Conservation (phyloP, 345 rosid genomes). For the Euclidium syriacum region DNA sequence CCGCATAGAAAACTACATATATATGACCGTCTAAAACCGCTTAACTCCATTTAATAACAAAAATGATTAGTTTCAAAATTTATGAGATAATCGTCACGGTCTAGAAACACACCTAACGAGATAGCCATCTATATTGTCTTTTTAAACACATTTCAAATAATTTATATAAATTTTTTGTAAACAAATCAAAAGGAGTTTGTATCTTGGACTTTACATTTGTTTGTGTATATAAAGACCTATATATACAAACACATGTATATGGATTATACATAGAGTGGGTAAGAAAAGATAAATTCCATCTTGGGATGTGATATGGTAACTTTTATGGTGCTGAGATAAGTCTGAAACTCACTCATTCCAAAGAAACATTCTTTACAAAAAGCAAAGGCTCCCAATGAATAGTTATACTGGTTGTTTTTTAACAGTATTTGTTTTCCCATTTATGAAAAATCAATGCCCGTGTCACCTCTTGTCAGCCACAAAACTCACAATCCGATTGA, state of each 20-base stretch:
- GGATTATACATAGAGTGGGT: slow-evolving; percentile 14
- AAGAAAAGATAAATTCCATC: slow-evolving; percentile 22
- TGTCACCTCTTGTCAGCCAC: slow-evolving; percentile 21
- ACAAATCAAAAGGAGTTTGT: neutral
- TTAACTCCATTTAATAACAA: no score
- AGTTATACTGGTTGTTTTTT: slow-evolving; percentile 6
- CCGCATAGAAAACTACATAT: no score
- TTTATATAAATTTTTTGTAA: neutral
- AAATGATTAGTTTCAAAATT: no score
- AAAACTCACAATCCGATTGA: slow-evolving; percentile 7
- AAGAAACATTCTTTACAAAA: slow-evolving; percentile 35
- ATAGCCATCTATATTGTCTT: no score
- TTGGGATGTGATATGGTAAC: slow-evolving; percentile 35
- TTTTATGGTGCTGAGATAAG: slow-evolving; percentile 30
- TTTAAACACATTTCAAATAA: neutral
- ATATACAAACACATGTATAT: neutral
- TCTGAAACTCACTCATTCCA: slow-evolving; percentile 34
- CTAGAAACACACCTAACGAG: no score
- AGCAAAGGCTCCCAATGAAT: slow-evolving; percentile 26
- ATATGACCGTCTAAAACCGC: no score
- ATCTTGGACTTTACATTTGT: neutral
- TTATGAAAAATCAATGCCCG: slow-evolving; percentile 9
- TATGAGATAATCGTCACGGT: no score
- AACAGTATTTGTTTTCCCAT: neutral
- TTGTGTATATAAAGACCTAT: neutral